These are phyloP conservation scores for Chytriomyces confervae DNA, from an alignment of 192 early-diverging fungal genomes.

Conservation along the genomic window DNA sequence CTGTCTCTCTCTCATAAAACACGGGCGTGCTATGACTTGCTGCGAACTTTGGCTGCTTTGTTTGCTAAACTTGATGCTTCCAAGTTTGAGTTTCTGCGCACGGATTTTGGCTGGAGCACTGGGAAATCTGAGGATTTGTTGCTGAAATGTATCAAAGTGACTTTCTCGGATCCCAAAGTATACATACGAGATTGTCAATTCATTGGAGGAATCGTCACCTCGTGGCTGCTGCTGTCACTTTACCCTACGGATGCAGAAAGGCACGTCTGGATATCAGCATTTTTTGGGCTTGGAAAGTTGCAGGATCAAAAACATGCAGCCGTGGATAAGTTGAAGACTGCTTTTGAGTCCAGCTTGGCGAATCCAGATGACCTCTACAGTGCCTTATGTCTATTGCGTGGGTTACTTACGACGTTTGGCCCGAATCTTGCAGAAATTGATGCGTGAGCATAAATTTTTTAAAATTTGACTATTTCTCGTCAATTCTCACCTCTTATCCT, in stretches of 20 bases:
- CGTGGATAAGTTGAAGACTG: neutral
- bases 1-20: conserved; percentile 24
- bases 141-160: conserved; percentile 9
- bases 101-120: conserved; percentile 5
- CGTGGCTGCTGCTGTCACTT: conserved; percentile 28
- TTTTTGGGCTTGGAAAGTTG: too few relatives aligned
- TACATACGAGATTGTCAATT: conserved; percentile 45
- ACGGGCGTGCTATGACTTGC: conserved; percentile 34
- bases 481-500: neutral
- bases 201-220: conserved; percentile 41
- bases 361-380: conserved; percentile 18
- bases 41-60: conserved; percentile 36
- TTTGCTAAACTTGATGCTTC: conserved; percentile 28
- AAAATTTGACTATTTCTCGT: neutral
- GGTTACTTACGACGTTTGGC: conserved; percentile 33
- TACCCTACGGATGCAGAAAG: neutral
- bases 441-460: neutral
- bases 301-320: too few relatives aligned
- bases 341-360: conserved; percentile 7
- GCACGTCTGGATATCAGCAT: too few relatives aligned
- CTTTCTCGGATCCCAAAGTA: conserved; percentile 22
- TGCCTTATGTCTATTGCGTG: conserved; percentile 35
- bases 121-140: neutral
- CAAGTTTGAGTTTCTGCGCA: neutral
- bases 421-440: neutral